Percentiles rank a stretch among this genome's conserved stretches.
Conservation (phyloP, 2,329 filamentous ascomycete genomes). For the Paracoccidioides lutzii region DNA sequence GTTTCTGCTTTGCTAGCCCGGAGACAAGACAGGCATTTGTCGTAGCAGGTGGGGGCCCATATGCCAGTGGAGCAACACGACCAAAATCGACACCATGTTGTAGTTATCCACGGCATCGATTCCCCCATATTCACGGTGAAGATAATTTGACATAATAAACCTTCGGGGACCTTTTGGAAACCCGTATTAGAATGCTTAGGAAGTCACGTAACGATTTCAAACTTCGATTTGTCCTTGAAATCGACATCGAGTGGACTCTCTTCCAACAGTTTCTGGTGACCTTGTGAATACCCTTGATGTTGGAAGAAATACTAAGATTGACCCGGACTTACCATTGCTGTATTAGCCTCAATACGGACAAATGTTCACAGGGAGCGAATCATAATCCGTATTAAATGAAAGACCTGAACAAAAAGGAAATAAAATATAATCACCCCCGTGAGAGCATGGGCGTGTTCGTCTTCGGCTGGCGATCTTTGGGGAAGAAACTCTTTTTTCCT, state of each 20-base stretch:
- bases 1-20: slow-evolving; percentile 35
- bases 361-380: background rate
- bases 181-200: slow-evolving; percentile 26
- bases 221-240: slow-evolving; percentile 28
- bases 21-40: slow-evolving; percentile 25
- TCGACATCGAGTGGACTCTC: slow-evolving; percentile 24
- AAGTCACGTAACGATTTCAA: slow-evolving; percentile 36
- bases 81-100: slow-evolving; percentile 39
- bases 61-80: slow-evolving; percentile 27
- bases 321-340: slow-evolving; percentile 17
- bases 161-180: slow-evolving; percentile 27
- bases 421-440: background rate
- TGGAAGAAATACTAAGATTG: slow-evolving; percentile 39
- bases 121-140: slow-evolving; percentile 41
- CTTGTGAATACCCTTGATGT: slow-evolving; percentile 29
- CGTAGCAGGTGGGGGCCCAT: slow-evolving; percentile 29
- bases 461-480: background rate
- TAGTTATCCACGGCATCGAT: slow-evolving; percentile 39
- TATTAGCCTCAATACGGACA: background rate
- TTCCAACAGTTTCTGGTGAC: slow-evolving; percentile 19
- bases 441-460: background rate
- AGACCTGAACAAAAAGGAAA: background rate
- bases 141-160: slow-evolving; percentile 37
- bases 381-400: background rate
- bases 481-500: background rate